Percentiles rank a stretch among this genome's conserved stretches.
These are phyloP conservation scores for Tagetes erecta DNA, from an alignment of 129 eudicot species.

Conservation along the genomic window DNA sequence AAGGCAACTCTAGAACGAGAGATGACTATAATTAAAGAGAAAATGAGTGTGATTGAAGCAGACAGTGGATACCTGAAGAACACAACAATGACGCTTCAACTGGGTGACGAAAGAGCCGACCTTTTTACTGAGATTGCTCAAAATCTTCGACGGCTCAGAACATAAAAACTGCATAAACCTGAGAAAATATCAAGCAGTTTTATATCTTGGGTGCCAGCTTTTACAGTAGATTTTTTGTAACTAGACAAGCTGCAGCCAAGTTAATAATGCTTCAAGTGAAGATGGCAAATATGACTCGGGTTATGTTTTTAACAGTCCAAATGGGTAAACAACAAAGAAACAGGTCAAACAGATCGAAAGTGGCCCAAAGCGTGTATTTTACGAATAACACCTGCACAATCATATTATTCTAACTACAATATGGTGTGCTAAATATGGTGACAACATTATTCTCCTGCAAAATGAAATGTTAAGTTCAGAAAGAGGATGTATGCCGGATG, in stretches of 20 bases:
- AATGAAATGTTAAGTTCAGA: neutral
- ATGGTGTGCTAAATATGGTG: neutral
- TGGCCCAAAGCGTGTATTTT: neutral
- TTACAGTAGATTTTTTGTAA: neutral
- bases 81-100: constrained; percentile 57
- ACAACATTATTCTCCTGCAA: neutral
- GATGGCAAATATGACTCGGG: neutral
- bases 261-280: neutral
- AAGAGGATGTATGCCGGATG: neutral
- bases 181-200: neutral
- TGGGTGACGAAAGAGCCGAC: constrained; percentile 67
- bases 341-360: neutral
- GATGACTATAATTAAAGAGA: constrained; percentile 53
- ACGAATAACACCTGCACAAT: neutral
- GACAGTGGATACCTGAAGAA: constrained; percentile 71
- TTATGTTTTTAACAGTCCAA: neutral
- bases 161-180: constrained; percentile 4
- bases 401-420: neutral
- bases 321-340: neutral
- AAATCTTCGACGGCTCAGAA: constrained; percentile 57
- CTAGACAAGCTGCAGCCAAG: constrained; percentile 11
- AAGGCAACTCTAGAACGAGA: constrained; percentile 56
- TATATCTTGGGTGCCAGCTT: neutral
- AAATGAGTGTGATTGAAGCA: constrained; percentile 69
- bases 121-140: constrained; percentile 81